Conservation (phyloP, 495 filamentous ascomycete species). For the Cudoniella acicularis region DNA sequence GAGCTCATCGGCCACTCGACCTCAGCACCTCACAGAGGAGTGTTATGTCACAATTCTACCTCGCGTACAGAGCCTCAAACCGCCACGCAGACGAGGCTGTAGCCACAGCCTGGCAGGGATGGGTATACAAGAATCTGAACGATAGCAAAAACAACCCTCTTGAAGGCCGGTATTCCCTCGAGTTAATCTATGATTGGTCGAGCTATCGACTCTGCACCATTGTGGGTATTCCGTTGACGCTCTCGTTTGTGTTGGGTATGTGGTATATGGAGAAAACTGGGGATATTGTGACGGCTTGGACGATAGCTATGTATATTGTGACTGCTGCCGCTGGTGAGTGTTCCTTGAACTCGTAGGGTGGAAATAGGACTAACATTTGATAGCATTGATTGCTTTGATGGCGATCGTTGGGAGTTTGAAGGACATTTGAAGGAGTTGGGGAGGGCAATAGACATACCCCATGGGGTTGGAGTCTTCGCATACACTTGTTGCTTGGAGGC, state of each 20-base stretch:
- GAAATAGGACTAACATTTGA: background rate
- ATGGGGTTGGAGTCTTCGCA: too few relatives aligned
- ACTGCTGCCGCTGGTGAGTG: constrained; percentile 20
- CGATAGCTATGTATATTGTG: constrained; percentile 18
- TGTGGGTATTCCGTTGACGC: constrained; percentile 9
- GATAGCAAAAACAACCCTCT: constrained; percentile 16
- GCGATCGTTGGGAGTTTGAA: constrained; percentile 22
- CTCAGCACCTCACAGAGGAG: constrained; percentile 16
- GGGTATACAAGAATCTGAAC: constrained; percentile 21
- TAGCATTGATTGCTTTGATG: constrained; percentile 21
- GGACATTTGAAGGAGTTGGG: constrained; percentile 12
- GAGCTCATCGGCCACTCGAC: constrained; percentile 19
- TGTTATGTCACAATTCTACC: constrained; percentile 18
- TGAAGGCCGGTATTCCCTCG: constrained; percentile 17
- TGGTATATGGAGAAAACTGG: constrained; percentile 19
- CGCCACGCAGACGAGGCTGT: constrained; percentile 16
- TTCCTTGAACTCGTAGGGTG: background rate
- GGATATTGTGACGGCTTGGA: constrained; percentile 23
- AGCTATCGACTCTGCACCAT: constrained; percentile 14
- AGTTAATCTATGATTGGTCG: constrained; percentile 20
- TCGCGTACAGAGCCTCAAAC: constrained; percentile 18
- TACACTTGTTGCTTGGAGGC: too few relatives aligned
- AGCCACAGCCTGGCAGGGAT: constrained; percentile 21
- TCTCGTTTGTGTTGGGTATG: constrained; percentile 7
- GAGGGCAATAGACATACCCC: background rate